A percentile compares a stretch with the other conserved stretches of the same genome.
Evolutionary conservation across 768 basidiomycete species (phyloP).

Genomic region (Pisolithus microcarpus): DNA sequence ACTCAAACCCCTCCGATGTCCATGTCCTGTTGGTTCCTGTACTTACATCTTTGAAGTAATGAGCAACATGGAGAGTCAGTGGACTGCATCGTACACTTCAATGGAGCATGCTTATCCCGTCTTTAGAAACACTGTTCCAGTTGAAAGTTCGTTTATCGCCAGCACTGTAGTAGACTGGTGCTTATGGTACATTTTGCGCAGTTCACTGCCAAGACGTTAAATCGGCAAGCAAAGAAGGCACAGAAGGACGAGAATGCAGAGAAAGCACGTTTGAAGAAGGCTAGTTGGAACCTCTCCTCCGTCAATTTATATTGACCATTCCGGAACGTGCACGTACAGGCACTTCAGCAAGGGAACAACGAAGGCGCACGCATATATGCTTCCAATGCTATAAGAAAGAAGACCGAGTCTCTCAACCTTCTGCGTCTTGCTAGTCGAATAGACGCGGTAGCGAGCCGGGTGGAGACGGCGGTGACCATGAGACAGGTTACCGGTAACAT

Average conservation of each 20-base stretch:
- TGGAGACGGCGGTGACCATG: constrained; percentile 99
- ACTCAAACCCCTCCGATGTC: background rate
- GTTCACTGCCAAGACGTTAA: constrained; percentile 98
- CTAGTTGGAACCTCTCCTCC: constrained; percentile 21
- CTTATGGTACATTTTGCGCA: constrained; percentile 27
- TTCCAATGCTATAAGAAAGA: constrained; percentile 96
- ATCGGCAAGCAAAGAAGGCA: constrained; percentile 93
- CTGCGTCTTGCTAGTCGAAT: constrained; percentile 85
- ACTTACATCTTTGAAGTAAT: constrained; percentile 29
- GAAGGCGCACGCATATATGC: constrained; percentile 98
- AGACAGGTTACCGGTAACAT: constrained; percentile 93
- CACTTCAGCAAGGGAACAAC: constrained; percentile 91
- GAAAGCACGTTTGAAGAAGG: constrained; percentile 91
- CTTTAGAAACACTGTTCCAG: constrained; percentile 91
- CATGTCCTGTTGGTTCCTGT: background rate
- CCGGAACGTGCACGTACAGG: constrained; percentile 40
- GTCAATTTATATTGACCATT: background rate
- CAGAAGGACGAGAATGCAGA: constrained; percentile 90
- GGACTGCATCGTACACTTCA: background rate
- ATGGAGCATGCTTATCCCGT: constrained; percentile 1
- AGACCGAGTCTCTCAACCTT: constrained; percentile 88
- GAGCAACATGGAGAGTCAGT: constrained; percentile 88
- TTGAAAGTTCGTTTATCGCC: constrained; percentile 64
- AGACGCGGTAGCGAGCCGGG: constrained; percentile 93
- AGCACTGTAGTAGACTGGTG: constrained; percentile 5